These are phyloP conservation scores for Amesomyces nigricolor DNA, from an alignment of 2,329 filamentous ascomycete genomes.

Conservation along the genomic window DNA sequence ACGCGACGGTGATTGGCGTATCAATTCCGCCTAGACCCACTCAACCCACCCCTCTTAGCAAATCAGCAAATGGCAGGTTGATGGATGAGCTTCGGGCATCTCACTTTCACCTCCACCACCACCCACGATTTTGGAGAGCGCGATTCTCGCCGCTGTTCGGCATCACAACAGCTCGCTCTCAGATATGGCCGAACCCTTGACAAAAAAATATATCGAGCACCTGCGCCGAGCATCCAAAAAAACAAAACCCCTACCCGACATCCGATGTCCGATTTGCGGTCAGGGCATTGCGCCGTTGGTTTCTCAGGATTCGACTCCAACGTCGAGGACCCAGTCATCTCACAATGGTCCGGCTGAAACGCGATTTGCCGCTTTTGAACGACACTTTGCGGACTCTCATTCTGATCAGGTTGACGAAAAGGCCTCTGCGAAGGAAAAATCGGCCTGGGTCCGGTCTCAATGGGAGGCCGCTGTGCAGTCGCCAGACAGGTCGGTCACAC, in stretches of 20 bases:
- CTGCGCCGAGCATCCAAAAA: conserved; percentile 8
- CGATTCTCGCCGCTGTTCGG: not conserved
- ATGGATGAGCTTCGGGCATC: too few relatives aligned
- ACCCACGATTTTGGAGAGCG: too few relatives aligned
- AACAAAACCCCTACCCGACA: not conserved
- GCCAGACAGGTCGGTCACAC: conserved; percentile 14
- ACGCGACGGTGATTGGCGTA: too few relatives aligned
- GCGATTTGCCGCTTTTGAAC: conserved; percentile 1
- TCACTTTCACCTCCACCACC: too few relatives aligned
- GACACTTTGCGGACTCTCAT: conserved; percentile 12
- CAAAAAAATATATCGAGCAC: conserved; percentile 13
- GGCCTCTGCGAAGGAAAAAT: conserved; percentile 11
- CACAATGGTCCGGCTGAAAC: not conserved
- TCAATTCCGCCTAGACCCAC: too few relatives aligned
- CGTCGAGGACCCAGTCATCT: not conserved
- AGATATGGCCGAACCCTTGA: conserved; percentile 11
- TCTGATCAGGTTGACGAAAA: conserved; percentile 10
- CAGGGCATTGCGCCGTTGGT: not conserved
- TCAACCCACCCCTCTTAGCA: too few relatives aligned
- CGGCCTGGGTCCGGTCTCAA: not conserved
- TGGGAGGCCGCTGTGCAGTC: conserved; percentile 13
- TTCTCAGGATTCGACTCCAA: not conserved
- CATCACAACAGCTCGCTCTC: not conserved
- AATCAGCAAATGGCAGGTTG: too few relatives aligned
- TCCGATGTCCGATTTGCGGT: conserved; percentile 12